Base-by-base conservation (phyloP, 768 basidiomycete species). In the Infundibulicybe gibba region DNA sequence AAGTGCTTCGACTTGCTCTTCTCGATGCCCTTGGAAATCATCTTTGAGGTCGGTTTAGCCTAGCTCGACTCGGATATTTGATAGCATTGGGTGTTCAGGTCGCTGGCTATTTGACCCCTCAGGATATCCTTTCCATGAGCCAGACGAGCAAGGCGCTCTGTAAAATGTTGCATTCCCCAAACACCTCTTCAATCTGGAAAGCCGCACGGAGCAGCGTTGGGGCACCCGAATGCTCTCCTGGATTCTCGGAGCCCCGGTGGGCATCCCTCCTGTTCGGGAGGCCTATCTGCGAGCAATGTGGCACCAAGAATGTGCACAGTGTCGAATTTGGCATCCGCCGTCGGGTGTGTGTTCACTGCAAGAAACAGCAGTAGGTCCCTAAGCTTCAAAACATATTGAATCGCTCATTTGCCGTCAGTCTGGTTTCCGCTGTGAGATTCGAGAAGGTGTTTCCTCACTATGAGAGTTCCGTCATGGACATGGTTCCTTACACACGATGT, bases 191-290 rank as follows among this genome's bases (percentile, higher is more conserved):
- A 1, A 39, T 67, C 4, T 68, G 67, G 67, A 62, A 54, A 21
- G 38, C 44, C 0, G 56, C 58, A 6, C 52, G 58, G 5, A 38
- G 53, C n/a, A 42, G 31, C 6, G 6, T 42, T 2, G 53, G 45
- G 9, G 54, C 40, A 0, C 66, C 65, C 9, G 48, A 51, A 5
- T 55, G 55, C 21, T 61, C 61, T 3, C 34, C 34, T 11, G 58
- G 59, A 40, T 53, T 62, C 25, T 53, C 56, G 2, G 66, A 65
- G 43, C 54, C 47, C 0, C 37, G 47, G 10, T 68, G 66, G 66
- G 60, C 57, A 6, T 43, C 37, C 6, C 46, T 68, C 20, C 49
- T 66, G 2, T 66, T 61, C 35, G 59, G 49, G 10, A 25, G 25
- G 25, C 25, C 25, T 25, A 25, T 25, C 8, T 25, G 25, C 8